phyloP scores from a whole-genome alignment of 1,284 basidiomycete genomes.

The Cryptococcus hybrid region DNA sequence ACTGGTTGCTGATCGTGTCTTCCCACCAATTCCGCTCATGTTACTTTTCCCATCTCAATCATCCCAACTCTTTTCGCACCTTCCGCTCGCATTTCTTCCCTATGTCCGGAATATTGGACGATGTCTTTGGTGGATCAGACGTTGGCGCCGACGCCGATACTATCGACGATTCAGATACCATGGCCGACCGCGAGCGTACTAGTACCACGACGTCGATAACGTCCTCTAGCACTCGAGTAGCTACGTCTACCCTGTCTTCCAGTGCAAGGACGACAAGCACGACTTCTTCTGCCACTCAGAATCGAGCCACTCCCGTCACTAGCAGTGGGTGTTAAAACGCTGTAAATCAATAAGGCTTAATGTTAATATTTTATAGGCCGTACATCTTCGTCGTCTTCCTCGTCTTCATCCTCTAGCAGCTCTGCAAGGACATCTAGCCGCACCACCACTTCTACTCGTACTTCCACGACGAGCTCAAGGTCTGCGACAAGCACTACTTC shows the following conservation, averaged over 20 bases:
- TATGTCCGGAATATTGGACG: constrained; percentile 2
- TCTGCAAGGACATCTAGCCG: not conserved
- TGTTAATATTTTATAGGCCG: not conserved
- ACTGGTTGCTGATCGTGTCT: too few species aligned
- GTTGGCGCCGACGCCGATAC: not conserved
- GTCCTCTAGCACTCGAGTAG: too few species aligned
- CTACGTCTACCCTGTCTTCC: too few species aligned
- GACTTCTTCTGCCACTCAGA: not conserved
- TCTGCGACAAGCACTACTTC: constrained; percentile 2
- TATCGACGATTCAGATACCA: not conserved
- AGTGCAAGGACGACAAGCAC: not conserved
- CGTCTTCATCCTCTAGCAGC: constrained; percentile 1
- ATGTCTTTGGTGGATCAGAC: constrained; percentile 2
- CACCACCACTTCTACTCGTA: constrained; percentile 1
- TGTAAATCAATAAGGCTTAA: too few species aligned
- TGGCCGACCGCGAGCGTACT: not conserved
- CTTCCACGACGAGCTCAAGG: not conserved
- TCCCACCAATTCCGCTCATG: not conserved
- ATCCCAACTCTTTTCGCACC: not conserved
- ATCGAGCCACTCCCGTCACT: constrained; percentile 9
- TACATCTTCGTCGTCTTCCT: not conserved
- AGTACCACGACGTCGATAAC: too few species aligned
- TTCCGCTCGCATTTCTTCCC: not conserved
- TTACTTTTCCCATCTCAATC: not conserved
- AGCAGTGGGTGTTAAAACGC: not conserved